phyloP scores from a whole-genome alignment of 2,329 filamentous ascomycete species.

The Didymellaceae sp. region DNA sequence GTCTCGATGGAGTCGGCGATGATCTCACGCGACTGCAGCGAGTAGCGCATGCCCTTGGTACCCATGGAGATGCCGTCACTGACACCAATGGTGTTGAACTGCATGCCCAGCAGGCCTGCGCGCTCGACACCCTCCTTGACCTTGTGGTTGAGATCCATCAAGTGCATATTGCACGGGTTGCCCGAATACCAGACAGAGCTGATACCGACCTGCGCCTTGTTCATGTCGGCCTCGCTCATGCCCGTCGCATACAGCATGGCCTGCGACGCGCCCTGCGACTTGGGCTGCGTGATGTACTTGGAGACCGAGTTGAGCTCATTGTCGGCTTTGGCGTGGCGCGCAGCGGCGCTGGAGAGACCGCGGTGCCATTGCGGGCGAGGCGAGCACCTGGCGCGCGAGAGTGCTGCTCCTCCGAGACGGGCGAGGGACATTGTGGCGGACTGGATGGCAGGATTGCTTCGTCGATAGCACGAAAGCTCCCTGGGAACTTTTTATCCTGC shows the following conservation, averaged over 20 bases:
- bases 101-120: conserved; percentile 86
- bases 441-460: conserved; percentile 22
- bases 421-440: conserved; percentile 43
- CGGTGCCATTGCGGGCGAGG: conserved; percentile 43
- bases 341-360: conserved; percentile 44
- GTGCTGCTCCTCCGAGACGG: conserved; percentile 43
- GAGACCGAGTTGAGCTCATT: conserved; percentile 76
- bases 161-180: conserved; percentile 99
- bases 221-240: conserved; percentile 83
- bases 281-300: conserved; percentile 87
- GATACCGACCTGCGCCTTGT: conserved; percentile 96
- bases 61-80: conserved; percentile 99
- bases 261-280: conserved; percentile 97
- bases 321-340: conserved; percentile 41
- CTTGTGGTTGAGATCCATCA: conserved; percentile 84
- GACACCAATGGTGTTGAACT: conserved; percentile 99
- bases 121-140: conserved; percentile 75
- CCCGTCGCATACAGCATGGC: conserved; percentile 99
- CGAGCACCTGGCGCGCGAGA: conserved; percentile 42
- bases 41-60: conserved; percentile 95
- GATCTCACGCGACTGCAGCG: conserved; percentile 90
- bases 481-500: conserved; percentile 36
- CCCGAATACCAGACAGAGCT: conserved; percentile 98
- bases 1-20: conserved; percentile 99
- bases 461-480: conserved; percentile 7